These are phyloP conservation scores for Durio zibethinus DNA, from an alignment of 345 rosid genomes.

Conservation along the genomic window DNA sequence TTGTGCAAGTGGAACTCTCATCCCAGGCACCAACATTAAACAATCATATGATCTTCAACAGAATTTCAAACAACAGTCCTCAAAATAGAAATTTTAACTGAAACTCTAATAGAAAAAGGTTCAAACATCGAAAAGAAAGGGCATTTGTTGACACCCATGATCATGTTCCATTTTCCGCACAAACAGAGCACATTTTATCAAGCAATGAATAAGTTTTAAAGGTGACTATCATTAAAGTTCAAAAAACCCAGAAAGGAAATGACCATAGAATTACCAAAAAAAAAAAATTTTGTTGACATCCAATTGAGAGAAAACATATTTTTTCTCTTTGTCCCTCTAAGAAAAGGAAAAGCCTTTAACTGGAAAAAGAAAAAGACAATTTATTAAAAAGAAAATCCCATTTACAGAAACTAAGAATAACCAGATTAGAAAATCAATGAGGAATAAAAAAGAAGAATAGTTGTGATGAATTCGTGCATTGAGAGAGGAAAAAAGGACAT, in stretches of 20 bases:
- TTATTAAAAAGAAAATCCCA: neutral
- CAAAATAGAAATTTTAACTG: neutral
- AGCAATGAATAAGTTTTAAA: neutral
- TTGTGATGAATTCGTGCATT: neutral
- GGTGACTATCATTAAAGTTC: neutral
- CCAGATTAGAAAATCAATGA: slow-evolving; percentile 18
- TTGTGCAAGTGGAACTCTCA: slow-evolving; percentile 31
- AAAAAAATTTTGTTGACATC: neutral
- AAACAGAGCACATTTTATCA: slow-evolving; percentile 11
- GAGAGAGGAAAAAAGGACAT: neutral
- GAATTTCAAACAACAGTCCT: slow-evolving; percentile 10
- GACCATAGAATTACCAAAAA: neutral
- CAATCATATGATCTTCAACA: slow-evolving; percentile 18
- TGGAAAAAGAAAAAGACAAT: neutral
- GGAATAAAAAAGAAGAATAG: neutral
- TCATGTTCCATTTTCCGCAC: slow-evolving; percentile 4
- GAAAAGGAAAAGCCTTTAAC: slow-evolving; percentile 2
- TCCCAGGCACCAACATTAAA: slow-evolving; percentile 29
- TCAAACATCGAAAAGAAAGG: neutral
- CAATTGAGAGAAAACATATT: neutral
- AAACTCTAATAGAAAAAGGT: neutral
- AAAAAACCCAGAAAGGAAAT: neutral
- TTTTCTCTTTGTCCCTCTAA: neutral
- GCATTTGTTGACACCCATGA: neutral
- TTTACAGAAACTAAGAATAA: neutral